Conservation (phyloP, 164 flowering plant species). For the Chimonanthus praecox region DNA sequence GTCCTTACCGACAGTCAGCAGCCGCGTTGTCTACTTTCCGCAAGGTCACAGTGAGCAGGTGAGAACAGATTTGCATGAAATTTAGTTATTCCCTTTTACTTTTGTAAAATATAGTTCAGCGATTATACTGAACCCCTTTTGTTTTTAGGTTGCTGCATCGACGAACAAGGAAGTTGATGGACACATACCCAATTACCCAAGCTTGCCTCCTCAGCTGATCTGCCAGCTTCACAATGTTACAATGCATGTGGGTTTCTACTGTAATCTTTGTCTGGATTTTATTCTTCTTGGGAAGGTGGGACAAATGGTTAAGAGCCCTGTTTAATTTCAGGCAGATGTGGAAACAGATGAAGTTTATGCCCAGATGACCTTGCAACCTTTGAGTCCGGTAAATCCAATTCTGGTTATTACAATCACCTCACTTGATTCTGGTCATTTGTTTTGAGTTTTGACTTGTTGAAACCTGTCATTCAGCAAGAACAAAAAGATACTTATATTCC, state of each 20-base stretch:
- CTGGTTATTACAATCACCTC: not conserved
- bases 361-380: slow-evolving; percentile 84
- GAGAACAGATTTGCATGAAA: not conserved
- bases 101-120: not conserved
- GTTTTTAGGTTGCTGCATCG: slow-evolving; percentile 63
- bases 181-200: slow-evolving; percentile 83
- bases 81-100: not conserved
- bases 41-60: slow-evolving; percentile 97
- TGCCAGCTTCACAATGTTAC: slow-evolving; percentile 86
- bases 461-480: slow-evolving; percentile 50
- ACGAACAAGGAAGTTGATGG: slow-evolving; percentile 80
- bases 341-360: slow-evolving; percentile 95
- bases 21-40: slow-evolving; percentile 80
- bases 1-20: slow-evolving; percentile 69
- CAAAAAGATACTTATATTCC: slow-evolving; percentile 73
- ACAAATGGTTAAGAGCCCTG: not conserved
- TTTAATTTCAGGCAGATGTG: slow-evolving; percentile 71
- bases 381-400: slow-evolving; percentile 44
- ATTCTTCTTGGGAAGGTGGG: not conserved
- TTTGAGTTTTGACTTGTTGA: not conserved
- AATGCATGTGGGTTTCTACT: slow-evolving; percentile 64
- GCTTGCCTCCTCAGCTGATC: slow-evolving; percentile 74
- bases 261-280: not conserved
- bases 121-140: not conserved
- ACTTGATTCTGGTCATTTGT: not conserved